Evolutionary conservation across 2,329 filamentous ascomycete species (phyloP).

Genomic region (Elsinoe batatas): DNA sequence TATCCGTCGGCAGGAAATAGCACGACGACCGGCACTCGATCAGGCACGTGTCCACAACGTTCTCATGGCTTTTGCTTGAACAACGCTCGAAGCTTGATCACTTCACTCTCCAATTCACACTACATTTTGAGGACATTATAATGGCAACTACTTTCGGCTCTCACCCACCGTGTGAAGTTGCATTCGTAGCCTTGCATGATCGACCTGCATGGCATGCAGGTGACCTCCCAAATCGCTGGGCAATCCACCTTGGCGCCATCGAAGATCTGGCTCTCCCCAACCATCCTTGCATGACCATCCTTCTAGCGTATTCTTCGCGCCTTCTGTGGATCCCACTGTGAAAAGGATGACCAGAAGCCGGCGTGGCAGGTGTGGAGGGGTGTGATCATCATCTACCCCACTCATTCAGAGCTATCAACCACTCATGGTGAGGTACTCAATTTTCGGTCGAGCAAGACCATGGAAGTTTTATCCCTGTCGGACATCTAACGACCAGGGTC

Average conservation of each 20-base stretch:
- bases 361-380: slow-evolving; percentile 5
- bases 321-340: neutral
- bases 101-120: neutral
- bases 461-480: neutral
- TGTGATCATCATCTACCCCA: neutral
- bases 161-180: neutral
- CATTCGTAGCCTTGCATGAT: slow-evolving; percentile 5
- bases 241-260: neutral
- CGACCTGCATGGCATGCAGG: neutral
- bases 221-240: slow-evolving; percentile 4
- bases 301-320: slow-evolving; percentile 9
- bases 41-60: slow-evolving; percentile 1
- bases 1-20: slow-evolving; percentile 8
- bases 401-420: neutral
- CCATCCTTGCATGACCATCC: slow-evolving; percentile 1
- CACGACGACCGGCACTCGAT: neutral
- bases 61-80: neutral
- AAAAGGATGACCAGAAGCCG: neutral
- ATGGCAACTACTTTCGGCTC: neutral
- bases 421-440: neutral
- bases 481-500: neutral
- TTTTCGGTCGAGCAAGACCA: neutral
- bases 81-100: neutral
- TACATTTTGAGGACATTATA: too few relatives aligned
- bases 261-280: slow-evolving; percentile 7